These are phyloP conservation scores for Fusarium avenaceum DNA, from an alignment of 2,329 filamentous ascomycete genomes.

Conservation along the genomic window DNA sequence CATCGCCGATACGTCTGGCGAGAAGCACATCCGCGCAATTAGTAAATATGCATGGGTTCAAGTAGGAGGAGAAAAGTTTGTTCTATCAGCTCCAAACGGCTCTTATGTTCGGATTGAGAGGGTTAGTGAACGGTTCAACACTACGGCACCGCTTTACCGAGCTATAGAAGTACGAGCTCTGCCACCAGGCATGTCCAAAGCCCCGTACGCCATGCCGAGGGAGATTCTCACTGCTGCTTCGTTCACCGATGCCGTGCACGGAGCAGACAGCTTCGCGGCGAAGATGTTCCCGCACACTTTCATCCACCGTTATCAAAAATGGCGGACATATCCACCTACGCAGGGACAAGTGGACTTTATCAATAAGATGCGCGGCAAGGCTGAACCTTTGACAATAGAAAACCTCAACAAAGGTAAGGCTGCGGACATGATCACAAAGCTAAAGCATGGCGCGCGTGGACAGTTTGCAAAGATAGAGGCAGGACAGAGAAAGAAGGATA, in stretches of 20 bases:
- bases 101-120: slow-evolving; percentile 70
- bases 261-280: slow-evolving; percentile 83
- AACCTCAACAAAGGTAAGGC: slow-evolving; percentile 84
- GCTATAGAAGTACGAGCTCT: slow-evolving; percentile 65
- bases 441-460: slow-evolving; percentile 83
- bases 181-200: slow-evolving; percentile 60
- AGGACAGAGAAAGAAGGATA: slow-evolving; percentile 64
- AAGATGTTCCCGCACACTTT: slow-evolving; percentile 75
- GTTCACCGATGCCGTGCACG: slow-evolving; percentile 82
- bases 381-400: slow-evolving; percentile 65
- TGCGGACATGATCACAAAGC: slow-evolving; percentile 90
- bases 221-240: slow-evolving; percentile 74
- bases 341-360: slow-evolving; percentile 76
- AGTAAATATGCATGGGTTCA: slow-evolving; percentile 88
- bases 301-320: slow-evolving; percentile 74
- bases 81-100: slow-evolving; percentile 76
- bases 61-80: slow-evolving; percentile 76
- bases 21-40: slow-evolving; percentile 81
- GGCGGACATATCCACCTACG: slow-evolving; percentile 77
- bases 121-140: slow-evolving; percentile 44
- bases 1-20: slow-evolving; percentile 82
- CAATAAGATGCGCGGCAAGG: slow-evolving; percentile 71
- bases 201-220: slow-evolving; percentile 77
- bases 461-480: slow-evolving; percentile 68
- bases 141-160: slow-evolving; percentile 54